phyloP scores from a whole-genome alignment of 2,329 filamentous ascomycete species.

The Orbilia blumenaviensis region DNA sequence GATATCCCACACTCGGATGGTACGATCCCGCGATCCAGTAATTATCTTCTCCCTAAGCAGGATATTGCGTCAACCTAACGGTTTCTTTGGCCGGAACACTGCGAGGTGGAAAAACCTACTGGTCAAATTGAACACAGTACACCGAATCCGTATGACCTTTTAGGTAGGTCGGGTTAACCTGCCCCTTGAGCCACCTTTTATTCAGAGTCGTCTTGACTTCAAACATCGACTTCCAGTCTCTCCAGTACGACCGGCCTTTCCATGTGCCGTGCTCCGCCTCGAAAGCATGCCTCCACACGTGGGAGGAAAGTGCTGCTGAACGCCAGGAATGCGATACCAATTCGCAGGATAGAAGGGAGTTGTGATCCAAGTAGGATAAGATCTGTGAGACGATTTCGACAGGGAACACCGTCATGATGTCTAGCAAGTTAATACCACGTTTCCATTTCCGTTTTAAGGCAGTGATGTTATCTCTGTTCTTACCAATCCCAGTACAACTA shows the following conservation, averaged over 20 bases:
- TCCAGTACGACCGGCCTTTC: slow-evolving; percentile 66
- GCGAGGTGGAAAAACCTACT: slow-evolving; percentile 72
- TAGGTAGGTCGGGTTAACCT: slow-evolving; percentile 83
- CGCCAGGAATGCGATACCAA: slow-evolving; percentile 69
- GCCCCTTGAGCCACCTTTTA: slow-evolving; percentile 79
- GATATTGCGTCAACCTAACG: not conserved
- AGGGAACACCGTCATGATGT: slow-evolving; percentile 68
- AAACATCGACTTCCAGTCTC: slow-evolving; percentile 89
- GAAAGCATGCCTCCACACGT: slow-evolving; percentile 73
- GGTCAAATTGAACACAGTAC: slow-evolving; percentile 97
- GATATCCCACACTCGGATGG: slow-evolving; percentile 95
- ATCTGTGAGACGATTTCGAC: slow-evolving; percentile 69
- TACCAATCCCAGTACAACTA: slow-evolving; percentile 26
- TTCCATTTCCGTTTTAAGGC: not conserved
- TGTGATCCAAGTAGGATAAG: slow-evolving; percentile 69
- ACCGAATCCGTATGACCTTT: slow-evolving; percentile 95
- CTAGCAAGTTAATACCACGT: slow-evolving; percentile 57
- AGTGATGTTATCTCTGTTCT: not conserved
- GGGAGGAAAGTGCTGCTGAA: slow-evolving; percentile 66
- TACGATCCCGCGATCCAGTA: slow-evolving; percentile 93
- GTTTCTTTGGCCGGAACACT: not conserved
- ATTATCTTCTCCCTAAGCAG: slow-evolving; percentile 84
- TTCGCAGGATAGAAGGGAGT: slow-evolving; percentile 67
- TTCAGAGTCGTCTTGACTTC: slow-evolving; percentile 78
- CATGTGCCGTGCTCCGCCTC: slow-evolving; percentile 69